These are phyloP conservation scores for Russula foetens DNA, from an alignment of 768 basidiomycete genomes.

Conservation along the genomic window DNA sequence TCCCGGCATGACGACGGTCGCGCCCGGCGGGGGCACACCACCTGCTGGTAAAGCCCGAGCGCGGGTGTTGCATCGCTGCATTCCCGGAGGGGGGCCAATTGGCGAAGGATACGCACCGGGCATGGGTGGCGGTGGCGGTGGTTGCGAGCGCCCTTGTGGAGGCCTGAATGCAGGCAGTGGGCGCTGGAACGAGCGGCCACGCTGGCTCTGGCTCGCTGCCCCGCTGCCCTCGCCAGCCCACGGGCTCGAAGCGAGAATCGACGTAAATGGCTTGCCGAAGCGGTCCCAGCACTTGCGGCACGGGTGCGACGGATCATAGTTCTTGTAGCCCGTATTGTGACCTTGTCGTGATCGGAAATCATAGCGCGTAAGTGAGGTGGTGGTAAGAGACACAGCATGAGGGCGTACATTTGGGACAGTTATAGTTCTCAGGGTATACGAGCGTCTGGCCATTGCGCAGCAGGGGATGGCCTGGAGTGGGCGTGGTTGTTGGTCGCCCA, in stretches of 20 bases:
- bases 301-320: constrained; percentile 54
- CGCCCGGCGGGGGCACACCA: constrained; percentile 30
- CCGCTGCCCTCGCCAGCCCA: constrained; percentile 25
- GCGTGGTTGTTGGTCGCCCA: constrained; percentile 52
- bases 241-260: constrained; percentile 48
- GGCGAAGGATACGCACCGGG: not conserved
- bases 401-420: constrained; percentile 60
- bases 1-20: constrained; percentile 49
- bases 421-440: constrained; percentile 57
- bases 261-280: constrained; percentile 52
- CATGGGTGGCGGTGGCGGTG: not conserved
- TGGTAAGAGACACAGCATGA: not conserved
- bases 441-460: constrained; percentile 52
- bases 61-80: not conserved
- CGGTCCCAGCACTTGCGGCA: constrained; percentile 72
- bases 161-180: constrained; percentile 18
- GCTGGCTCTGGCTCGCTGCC: not conserved
- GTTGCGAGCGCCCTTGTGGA: constrained; percentile 1
- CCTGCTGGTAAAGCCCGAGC: constrained; percentile 22
- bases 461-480: constrained; percentile 61
- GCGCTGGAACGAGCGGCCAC: constrained; percentile 16
- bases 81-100: not conserved
- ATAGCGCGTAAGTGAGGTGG: not conserved
- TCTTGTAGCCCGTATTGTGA: constrained; percentile 67
- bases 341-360: constrained; percentile 33